Evolutionary conservation across 129 eudicot genomes (phyloP).

Genomic region (Tagetes patula): DNA sequence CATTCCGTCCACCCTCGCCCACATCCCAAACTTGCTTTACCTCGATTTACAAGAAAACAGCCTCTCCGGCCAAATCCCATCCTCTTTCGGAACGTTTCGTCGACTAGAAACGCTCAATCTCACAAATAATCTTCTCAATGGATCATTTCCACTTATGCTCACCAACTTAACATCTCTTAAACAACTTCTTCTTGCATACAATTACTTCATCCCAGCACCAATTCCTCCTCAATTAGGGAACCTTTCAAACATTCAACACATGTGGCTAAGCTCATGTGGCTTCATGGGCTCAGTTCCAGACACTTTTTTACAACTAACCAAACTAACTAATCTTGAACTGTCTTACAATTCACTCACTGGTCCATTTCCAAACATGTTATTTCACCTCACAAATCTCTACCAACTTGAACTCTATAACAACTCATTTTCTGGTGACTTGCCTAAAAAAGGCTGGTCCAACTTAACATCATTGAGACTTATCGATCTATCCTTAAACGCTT

Average conservation of each 20-base stretch:
- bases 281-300: constrained; percentile 56
- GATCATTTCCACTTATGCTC: constrained; percentile 48
- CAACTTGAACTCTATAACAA: constrained; percentile 73
- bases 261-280: constrained; percentile 52
- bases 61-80: constrained; percentile 58
- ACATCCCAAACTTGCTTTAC: constrained; percentile 41
- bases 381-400: constrained; percentile 41
- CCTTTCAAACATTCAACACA: constrained; percentile 41
- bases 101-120: constrained; percentile 42
- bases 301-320: constrained; percentile 34
- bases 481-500: constrained; percentile 59
- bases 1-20: constrained; percentile 49
- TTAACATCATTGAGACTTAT: constrained; percentile 52
- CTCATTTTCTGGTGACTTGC: constrained; percentile 56
- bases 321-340: constrained; percentile 54
- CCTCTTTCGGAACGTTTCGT: constrained; percentile 43
- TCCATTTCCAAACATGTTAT: constrained; percentile 41
- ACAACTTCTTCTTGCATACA: constrained; percentile 52
- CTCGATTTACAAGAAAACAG: constrained; percentile 46
- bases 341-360: constrained; percentile 57
- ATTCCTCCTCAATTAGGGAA: constrained; percentile 58
- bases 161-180: constrained; percentile 47
- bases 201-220: constrained; percentile 43
- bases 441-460: constrained; percentile 58
- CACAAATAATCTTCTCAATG: constrained; percentile 43